phyloP scores from a whole-genome alignment of 116 monocot genomes.

The Iris pallida region DNA sequence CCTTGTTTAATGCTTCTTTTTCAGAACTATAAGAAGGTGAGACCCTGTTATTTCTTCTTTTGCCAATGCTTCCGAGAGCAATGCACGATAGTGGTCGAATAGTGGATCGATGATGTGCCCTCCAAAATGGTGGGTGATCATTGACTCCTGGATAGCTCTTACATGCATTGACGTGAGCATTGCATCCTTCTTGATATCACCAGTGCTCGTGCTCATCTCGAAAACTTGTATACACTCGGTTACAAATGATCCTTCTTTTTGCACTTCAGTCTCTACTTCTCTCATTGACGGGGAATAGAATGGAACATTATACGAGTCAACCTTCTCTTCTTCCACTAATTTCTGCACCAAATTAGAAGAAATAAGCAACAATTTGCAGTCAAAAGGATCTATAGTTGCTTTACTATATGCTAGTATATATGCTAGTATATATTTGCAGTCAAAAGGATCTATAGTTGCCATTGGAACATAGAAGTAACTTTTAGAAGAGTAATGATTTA shows the following conservation, averaged over 20 bases:
- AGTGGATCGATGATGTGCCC: conserved; percentile 39
- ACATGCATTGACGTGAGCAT: conserved; percentile 32
- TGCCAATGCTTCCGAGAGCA: conserved; percentile 34
- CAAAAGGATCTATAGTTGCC: neutral
- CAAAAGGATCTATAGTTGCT: neutral
- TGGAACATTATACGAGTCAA: conserved; percentile 62
- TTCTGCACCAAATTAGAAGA: conserved; percentile 20
- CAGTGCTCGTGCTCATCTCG: conserved; percentile 29
- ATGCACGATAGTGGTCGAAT: conserved; percentile 33
- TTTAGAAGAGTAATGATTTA: neutral
- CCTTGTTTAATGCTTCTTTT: conserved; percentile 5
- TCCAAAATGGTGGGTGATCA: conserved; percentile 65
- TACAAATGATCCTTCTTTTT: conserved; percentile 44
- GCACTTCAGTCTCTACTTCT: conserved; percentile 52
- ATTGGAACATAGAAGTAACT: neutral
- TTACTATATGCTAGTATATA: neutral
- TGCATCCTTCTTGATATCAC: conserved; percentile 33
- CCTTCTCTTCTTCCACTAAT: conserved; percentile 40
- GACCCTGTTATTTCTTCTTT: conserved; percentile 30
- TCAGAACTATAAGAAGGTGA: conserved; percentile 41
- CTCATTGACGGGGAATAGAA: conserved; percentile 60
- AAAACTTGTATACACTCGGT: conserved; percentile 42
- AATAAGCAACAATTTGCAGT: neutral
- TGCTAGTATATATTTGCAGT: neutral
- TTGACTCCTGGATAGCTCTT: conserved; percentile 68